These are phyloP conservation scores for Halophytophthora polymorphica DNA, from an alignment of 352 stramenopile genomes.

Conservation along the genomic window DNA sequence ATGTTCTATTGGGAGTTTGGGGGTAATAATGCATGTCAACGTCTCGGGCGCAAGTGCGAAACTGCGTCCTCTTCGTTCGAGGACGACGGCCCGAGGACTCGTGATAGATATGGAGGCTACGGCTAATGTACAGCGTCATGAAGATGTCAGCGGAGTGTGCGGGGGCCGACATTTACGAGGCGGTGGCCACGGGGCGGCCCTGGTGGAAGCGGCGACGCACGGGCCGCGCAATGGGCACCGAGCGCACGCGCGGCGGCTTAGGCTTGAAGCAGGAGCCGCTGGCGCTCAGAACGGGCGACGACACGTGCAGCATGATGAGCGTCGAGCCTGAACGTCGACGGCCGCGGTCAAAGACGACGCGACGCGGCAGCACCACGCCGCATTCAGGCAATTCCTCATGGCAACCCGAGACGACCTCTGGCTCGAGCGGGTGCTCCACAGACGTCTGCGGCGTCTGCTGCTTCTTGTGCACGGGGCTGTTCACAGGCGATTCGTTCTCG, in stretches of 20 bases:
- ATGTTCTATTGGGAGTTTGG: conserved; percentile 28
- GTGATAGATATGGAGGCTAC: too few relatives aligned
- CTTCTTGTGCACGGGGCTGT: conserved; percentile 15
- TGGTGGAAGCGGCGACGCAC: conserved; percentile 40
- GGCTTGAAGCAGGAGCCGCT: conserved; percentile 6
- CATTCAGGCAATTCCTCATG: conserved; percentile 10
- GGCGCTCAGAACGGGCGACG: conserved; percentile 22
- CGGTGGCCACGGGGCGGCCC: conserved; percentile 17
- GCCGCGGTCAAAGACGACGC: conserved; percentile 42
- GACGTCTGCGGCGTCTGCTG: conserved; percentile 7
- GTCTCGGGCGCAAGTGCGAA: conserved; percentile 4
- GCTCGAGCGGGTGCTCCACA: conserved; percentile 10
- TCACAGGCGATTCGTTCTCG: not conserved
- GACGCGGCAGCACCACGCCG: conserved; percentile 29
- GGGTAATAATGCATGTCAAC: conserved; percentile 4
- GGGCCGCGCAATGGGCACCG: conserved; percentile 34
- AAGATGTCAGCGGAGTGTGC: not conserved
- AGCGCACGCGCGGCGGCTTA: conserved; percentile 15
- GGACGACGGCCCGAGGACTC: conserved; percentile 8
- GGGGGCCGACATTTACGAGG: too few relatives aligned
- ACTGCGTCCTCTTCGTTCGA: conserved; percentile 31
- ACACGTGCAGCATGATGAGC: conserved; percentile 28
- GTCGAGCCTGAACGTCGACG: conserved; percentile 26
- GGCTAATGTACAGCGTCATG: too few relatives aligned
- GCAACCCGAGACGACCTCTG: conserved; percentile 4